These are phyloP conservation scores for Tremella mesenterica DNA, from an alignment of 768 basidiomycete genomes.

Conservation along the genomic window DNA sequence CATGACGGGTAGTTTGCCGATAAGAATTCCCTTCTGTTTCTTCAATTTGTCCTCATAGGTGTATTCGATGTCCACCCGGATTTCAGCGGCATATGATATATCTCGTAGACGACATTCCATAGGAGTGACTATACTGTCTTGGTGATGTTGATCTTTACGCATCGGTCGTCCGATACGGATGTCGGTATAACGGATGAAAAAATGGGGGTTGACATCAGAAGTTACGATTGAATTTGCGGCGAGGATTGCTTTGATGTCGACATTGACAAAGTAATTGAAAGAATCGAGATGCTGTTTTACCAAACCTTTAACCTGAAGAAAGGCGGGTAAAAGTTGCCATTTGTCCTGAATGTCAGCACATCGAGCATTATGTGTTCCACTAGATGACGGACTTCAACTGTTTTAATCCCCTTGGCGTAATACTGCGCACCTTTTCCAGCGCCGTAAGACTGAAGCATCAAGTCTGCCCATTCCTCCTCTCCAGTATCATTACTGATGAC, in stretches of 20 bases:
- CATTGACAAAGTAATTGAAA: conserved; percentile 97
- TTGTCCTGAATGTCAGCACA: conserved; percentile 64
- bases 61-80: conserved; percentile 89
- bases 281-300: conserved; percentile 99
- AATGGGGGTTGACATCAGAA: conserved; percentile 86
- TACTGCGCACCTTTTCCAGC: conserved; percentile 50
- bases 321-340: conserved; percentile 94
- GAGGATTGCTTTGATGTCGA: conserved; percentile 86
- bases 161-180: conserved; percentile 80
- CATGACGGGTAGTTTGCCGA: conserved; percentile 94
- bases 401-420: conserved; percentile 82
- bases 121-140: conserved; percentile 78
- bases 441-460: conserved; percentile 31
- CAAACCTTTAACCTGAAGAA: conserved; percentile 92
- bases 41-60: conserved; percentile 85
- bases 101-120: conserved; percentile 96
- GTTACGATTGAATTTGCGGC: conserved; percentile 52
- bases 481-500: conserved; percentile 22
- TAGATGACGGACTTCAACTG: conserved; percentile 62
- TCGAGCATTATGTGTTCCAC: too few relatives aligned
- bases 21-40: conserved; percentile 67
- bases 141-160: conserved; percentile 50
- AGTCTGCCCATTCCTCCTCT: conserved; percentile 43
- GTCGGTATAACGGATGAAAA: conserved; percentile 93
- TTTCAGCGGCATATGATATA: conserved; percentile 85